Conservation (phyloP, 148 eudicot species). For the Spergularia marina region DNA sequence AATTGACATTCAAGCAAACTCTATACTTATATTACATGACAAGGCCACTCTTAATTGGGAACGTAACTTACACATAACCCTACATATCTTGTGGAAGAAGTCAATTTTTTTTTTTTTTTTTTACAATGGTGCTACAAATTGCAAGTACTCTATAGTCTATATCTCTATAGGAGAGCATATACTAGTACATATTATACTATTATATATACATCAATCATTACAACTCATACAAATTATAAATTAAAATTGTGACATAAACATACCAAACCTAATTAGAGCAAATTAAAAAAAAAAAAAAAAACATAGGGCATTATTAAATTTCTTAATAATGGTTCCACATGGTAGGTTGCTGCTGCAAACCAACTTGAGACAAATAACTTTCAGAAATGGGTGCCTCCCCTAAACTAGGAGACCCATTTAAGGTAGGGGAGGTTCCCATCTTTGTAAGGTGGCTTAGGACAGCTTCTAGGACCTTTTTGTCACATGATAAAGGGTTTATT, state of each 20-base stretch:
- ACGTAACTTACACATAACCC: no score
- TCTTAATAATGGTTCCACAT: constrained; percentile 52
- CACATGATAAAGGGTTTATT: constrained; percentile 31
- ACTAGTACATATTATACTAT: no score
- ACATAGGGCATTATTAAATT: neutral
- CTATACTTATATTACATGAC: no score
- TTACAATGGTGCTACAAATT: no score
- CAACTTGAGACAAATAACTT: constrained; percentile 63
- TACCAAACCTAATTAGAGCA: neutral
- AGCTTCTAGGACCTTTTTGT: constrained; percentile 48
- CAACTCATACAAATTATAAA: neutral
- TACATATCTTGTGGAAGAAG: no score
- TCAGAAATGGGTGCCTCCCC: constrained; percentile 56
- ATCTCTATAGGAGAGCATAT: no score
- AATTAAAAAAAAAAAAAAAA: neutral
- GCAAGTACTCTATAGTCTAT: no score
- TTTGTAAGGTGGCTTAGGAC: constrained; percentile 54
- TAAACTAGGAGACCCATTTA: constrained; percentile 38
- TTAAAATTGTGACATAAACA: neutral
- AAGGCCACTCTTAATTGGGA: no score
- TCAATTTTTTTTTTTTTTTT: no score
- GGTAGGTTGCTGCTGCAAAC: constrained; percentile 32
- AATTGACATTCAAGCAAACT: no score
- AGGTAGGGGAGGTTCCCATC: constrained; percentile 28
- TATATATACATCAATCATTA: neutral